A percentile compares a stretch with the other conserved stretches of the same genome.
These are phyloP conservation scores for Blastobotrys ciferrii DNA, from an alignment of 1,139 yeast species.

Conservation along the genomic window DNA sequence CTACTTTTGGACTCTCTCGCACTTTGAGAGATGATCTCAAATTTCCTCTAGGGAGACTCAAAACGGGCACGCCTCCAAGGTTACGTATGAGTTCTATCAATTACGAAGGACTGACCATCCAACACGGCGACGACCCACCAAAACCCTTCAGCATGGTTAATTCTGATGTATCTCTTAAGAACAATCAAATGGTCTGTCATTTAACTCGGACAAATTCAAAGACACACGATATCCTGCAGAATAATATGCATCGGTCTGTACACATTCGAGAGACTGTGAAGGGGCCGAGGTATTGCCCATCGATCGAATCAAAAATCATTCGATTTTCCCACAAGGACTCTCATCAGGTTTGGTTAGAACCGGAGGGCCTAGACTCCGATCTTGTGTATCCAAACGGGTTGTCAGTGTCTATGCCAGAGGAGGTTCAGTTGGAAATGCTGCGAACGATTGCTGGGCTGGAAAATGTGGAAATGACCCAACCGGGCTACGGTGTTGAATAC, in stretches of 20 bases:
- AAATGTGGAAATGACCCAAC: conserved; percentile 81
- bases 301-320: conserved; percentile 84
- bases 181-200: conserved; percentile 62
- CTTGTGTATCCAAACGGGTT: conserved; percentile 94
- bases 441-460: conserved; percentile 85
- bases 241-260: conserved; percentile 74
- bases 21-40: conserved; percentile 69
- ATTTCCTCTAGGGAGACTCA: conserved; percentile 81
- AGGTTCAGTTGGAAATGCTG: conserved; percentile 75
- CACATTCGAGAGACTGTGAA: conserved; percentile 93
- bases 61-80: conserved; percentile 97
- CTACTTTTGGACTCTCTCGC: conserved; percentile 83
- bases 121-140: conserved; percentile 76
- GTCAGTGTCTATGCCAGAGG: conserved; percentile 94
- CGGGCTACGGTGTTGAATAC: conserved; percentile 98
- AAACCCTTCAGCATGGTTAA: conserved; percentile 91
- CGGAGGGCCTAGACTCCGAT: conserved; percentile 87
- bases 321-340: conserved; percentile 72
- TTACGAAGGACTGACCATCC: conserved; percentile 56
- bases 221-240: conserved; percentile 65
- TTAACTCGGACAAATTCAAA: conserved; percentile 75
- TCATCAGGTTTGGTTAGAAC: conserved; percentile 93
- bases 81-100: conserved; percentile 70
- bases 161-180: conserved; percentile 54
- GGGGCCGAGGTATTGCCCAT: conserved; percentile 97